Percentiles rank a stretch among this genome's conserved stretches.
These are phyloP conservation scores for Entomortierella lignicola DNA, from an alignment of 192 early-diverging fungal species.

Conservation along the genomic window DNA sequence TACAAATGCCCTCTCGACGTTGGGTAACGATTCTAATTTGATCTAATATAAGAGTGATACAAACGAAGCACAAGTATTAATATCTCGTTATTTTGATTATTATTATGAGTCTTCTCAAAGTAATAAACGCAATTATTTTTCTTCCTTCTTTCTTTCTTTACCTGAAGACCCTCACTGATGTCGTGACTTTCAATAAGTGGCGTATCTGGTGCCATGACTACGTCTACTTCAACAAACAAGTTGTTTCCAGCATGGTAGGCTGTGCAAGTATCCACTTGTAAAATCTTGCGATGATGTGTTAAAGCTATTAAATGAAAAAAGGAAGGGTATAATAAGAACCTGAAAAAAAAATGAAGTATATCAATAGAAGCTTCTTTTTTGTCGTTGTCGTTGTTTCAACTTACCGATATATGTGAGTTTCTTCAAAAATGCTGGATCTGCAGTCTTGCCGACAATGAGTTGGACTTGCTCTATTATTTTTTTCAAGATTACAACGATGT, in stretches of 20 bases:
- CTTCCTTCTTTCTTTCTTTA: not conserved
- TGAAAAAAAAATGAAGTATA: too few relatives aligned
- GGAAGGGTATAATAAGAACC: not conserved
- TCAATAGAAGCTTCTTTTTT: too few relatives aligned
- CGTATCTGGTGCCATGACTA: slow-evolving; percentile 90
- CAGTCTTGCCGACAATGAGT: slow-evolving; percentile 84
- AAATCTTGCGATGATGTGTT: slow-evolving; percentile 75
- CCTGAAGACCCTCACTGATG: slow-evolving; percentile 89
- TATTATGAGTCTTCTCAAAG: too few relatives aligned
- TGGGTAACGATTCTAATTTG: slow-evolving; percentile 85
- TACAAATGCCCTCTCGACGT: slow-evolving; percentile 94
- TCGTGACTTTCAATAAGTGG: slow-evolving; percentile 88
- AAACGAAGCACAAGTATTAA: not conserved
- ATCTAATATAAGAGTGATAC: slow-evolving; percentile 47
- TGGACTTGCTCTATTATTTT: slow-evolving; percentile 83
- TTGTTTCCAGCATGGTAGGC: slow-evolving; percentile 92
- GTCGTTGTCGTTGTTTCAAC: too few relatives aligned
- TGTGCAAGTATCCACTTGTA: slow-evolving; percentile 81
- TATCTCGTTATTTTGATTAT: too few relatives aligned
- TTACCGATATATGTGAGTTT: slow-evolving; percentile 83
- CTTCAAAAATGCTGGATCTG: slow-evolving; percentile 83
- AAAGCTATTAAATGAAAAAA: slow-evolving; percentile 56
- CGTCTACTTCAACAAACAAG: slow-evolving; percentile 95
- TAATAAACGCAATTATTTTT: not conserved
- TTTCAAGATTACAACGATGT: too few relatives aligned